Conservation (phyloP, 2,329 filamentous ascomycete genomes). For the Ophiostoma australiae region DNA sequence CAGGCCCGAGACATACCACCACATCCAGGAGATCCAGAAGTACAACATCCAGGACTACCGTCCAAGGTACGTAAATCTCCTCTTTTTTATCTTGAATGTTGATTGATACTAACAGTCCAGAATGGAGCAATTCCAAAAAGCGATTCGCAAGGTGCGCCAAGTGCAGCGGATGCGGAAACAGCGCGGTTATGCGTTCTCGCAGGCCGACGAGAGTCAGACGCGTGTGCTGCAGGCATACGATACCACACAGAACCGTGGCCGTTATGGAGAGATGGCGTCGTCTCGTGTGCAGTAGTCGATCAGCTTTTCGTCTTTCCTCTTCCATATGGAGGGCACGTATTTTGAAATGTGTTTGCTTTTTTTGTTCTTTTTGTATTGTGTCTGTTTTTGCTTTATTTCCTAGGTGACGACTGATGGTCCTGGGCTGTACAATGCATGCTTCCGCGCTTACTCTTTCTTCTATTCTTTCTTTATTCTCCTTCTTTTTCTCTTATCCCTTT, state of each 20-base stretch:
- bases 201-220: conserved; percentile 94
- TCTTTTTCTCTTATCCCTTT: neutral
- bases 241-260: conserved; percentile 83
- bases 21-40: conserved; percentile 99
- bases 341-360: neutral
- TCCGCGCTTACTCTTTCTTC: neutral
- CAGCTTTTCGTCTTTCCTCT: neutral
- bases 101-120: conserved; percentile 40
- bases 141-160: conserved; percentile 95
- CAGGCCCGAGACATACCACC: conserved; percentile 89
- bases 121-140: conserved; percentile 99
- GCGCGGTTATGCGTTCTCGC: conserved; percentile 94
- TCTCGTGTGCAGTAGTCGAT: conserved; percentile 24
- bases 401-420: neutral
- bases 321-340: neutral
- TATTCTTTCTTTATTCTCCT: neutral
- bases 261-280: conserved; percentile 87
- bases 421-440: conserved; percentile 6
- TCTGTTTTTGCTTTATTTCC: neutral
- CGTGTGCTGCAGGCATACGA: conserved; percentile 95
- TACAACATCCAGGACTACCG: conserved; percentile 99
- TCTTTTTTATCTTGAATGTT: neutral
- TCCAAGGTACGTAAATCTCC: conserved; percentile 61
- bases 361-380: neutral
- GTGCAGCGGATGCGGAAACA: conserved; percentile 99